Evolutionary conservation across 768 basidiomycete species (phyloP), one percentile per base, ranked within the genome.

Genomic region (Hortiboletus campestris): DNA sequence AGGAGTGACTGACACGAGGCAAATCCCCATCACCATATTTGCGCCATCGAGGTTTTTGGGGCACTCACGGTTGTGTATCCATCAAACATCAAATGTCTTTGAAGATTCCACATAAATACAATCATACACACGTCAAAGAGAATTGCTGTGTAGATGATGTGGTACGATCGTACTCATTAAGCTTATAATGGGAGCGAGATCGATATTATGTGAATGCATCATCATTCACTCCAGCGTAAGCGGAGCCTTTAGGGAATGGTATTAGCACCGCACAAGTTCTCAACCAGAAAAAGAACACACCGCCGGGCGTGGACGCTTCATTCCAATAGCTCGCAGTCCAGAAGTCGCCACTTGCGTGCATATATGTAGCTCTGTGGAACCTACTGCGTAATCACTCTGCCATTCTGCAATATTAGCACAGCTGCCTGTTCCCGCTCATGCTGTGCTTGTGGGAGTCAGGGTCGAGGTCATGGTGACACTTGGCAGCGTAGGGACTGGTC

Each of bases 281-380:
- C 34, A 53, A 6, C 14, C 6, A 17, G 28, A 28, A 31, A 19
- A 28, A 10, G 31, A 34, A 17, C 29, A 14, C 16, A 54, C 52
- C 52, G 20, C 55, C 51, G 6, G 46, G 46, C 4, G 4, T 7
- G n/a, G 35, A 53, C 6, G 13, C 34, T 19, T 57, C 46, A 10
- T 54, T 48, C 52, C 52, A 57, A 32, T 46, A 39, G 36, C 35
- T 54, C 10, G 46, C 51, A 19, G 46, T 57, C 46, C 56, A 57
- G 46, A 49, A 51, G 20, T 44, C 5, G 4, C 52, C 46, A 25
- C 52, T 48, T 41, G 31, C 11, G 17, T 16, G 6, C 25, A 44
- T 39, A 17, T 12, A 28, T 20, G 22, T 2, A 29, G 29, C 13
- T 5, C 17, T 17, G 6, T 12, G 19, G 13, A 9, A 45, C 55